A percentile compares a stretch with the other conserved stretches of the same genome.
These are phyloP conservation scores for Corymbia citriodora DNA, from an alignment of 441 rosid genomes.

Conservation along the genomic window DNA sequence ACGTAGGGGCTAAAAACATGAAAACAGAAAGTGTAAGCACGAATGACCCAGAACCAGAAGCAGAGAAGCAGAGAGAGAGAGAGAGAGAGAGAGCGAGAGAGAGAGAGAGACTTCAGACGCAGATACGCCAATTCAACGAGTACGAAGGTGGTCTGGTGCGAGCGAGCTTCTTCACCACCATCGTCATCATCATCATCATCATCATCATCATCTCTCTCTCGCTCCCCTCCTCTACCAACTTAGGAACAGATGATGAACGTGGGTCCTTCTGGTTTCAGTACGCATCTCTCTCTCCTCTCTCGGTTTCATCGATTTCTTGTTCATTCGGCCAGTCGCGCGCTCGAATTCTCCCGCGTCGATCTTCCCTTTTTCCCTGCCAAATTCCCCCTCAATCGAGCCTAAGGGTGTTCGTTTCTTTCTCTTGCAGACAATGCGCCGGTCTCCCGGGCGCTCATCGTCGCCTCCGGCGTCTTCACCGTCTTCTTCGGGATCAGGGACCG, in stretches of 20 bases:
- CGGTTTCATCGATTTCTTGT: background rate
- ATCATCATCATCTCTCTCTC: background rate
- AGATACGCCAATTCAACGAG: background rate
- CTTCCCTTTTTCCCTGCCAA: background rate
- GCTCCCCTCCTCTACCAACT: background rate
- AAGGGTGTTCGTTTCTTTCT: background rate
- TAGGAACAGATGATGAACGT: constrained; percentile 71
- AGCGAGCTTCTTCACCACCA: background rate
- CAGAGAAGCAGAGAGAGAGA: background rate
- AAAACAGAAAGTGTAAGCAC: background rate
- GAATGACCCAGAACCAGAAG: background rate
- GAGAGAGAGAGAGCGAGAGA: background rate
- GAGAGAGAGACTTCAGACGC: background rate
- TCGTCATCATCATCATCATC: background rate
- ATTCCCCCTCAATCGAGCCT: background rate
- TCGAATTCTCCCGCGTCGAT: background rate
- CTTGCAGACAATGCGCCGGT: constrained; percentile 89
- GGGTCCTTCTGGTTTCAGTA: constrained; percentile 98
- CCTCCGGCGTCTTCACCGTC: constrained; percentile 63
- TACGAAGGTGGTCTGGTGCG: background rate
- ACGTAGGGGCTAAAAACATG: background rate
- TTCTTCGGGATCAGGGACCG: constrained; percentile 79
- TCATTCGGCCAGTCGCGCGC: background rate
- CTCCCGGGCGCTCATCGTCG: constrained; percentile 56
- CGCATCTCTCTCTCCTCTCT: constrained; percentile 13